Conservation (phyloP, 2,329 filamentous ascomycete species). For the Fusarium humuli region DNA sequence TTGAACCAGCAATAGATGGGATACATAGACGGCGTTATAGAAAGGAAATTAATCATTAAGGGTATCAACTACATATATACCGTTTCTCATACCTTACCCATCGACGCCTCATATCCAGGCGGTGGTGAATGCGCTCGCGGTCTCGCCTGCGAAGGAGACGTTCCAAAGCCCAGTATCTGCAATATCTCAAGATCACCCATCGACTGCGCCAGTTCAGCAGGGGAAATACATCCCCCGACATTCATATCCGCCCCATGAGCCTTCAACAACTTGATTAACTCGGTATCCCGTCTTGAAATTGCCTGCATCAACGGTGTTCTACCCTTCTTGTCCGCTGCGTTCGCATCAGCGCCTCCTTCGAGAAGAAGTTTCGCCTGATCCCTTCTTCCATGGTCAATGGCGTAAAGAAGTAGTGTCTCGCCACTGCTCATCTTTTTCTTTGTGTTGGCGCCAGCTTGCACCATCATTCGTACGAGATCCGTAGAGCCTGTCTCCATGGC, state of each 20-base stretch:
- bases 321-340: constrained; percentile 48
- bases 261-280: constrained; percentile 47
- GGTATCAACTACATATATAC: constrained; percentile 14
- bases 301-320: constrained; percentile 51
- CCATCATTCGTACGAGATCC: constrained; percentile 45
- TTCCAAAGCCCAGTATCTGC: constrained; percentile 39
- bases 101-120: constrained; percentile 35
- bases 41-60: constrained; percentile 14
- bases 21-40: constrained; percentile 25
- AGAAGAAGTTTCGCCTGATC: constrained; percentile 47
- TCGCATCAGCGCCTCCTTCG: constrained; percentile 50
- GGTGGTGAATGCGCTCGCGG: constrained; percentile 38
- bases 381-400: constrained; percentile 42
- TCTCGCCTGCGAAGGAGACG: constrained; percentile 1
- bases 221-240: constrained; percentile 31
- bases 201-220: constrained; percentile 42
- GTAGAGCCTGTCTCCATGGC: constrained; percentile 44
- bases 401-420: constrained; percentile 49
- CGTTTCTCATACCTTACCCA: constrained; percentile 29
- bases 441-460: constrained; percentile 46
- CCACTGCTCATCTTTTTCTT: constrained; percentile 46
- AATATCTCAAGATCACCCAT: constrained; percentile 45
- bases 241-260: constrained; percentile 46
- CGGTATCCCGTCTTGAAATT: constrained; percentile 44
- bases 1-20: constrained; percentile 36